Evolutionary conservation across 2,329 filamentous ascomycete species (phyloP), one percentile per base, ranked within the genome.

Genomic region (Xylariales sp.): DNA sequence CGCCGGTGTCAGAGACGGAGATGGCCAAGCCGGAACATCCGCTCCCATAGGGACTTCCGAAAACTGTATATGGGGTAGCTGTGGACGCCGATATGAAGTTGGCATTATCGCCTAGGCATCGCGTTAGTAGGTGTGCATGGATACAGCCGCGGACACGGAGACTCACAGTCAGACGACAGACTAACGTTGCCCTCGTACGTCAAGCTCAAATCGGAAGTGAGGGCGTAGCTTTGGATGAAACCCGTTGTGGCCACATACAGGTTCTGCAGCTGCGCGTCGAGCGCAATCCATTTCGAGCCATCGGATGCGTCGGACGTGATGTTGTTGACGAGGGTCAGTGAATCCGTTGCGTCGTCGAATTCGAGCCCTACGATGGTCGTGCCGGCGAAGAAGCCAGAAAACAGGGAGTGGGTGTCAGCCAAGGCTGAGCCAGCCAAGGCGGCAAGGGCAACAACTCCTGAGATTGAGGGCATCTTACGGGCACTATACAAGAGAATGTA

Each of bases 261-360:
- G 43, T 55, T 51, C 31, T 39, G 11, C 15, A 15, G 18, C 19
- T 51, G 33, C 40, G 52, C 54, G 46, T 55, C 54, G 7, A 54
- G 35, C 4, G 49, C 40, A 22, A 56, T 52, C 51, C 45, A 55
- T 27, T 48, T 51, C 10, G 43, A 47, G 25, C 33, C 40, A 5
- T 9, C n/a, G 1, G 41, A 37, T 4, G 44, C 43, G 18, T 46
- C 43, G n/a, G 48, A 44, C 5, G 47, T 49, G 22, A 49, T 50
- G 34, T 51, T 55, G 16, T 50, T 50, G 10, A 45, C 47, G 22
- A 55, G 37, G 4, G 47, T 50, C 11, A 56, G 49, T 12, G 48
- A 42, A 4, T 48, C 46, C 3, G 49, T 41, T 21, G 54, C 11
- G 57, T 66, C 33, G 51, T 65, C 31, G 46, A 59, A 46, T 40